These are phyloP conservation scores for Pugionium cornutum DNA, from an alignment of 345 rosid species.

Conservation along the genomic window DNA sequence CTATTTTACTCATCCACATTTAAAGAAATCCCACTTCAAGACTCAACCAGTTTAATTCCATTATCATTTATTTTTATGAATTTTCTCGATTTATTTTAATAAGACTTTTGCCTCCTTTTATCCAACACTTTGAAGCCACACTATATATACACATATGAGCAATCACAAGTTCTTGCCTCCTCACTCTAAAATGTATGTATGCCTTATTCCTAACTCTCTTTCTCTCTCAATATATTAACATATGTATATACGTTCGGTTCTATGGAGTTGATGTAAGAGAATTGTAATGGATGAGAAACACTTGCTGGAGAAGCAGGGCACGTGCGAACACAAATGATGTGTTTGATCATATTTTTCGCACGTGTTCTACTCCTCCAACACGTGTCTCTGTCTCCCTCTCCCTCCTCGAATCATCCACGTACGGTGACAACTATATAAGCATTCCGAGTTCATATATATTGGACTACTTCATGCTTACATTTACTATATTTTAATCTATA, in stretches of 20 bases:
- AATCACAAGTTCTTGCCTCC: slow-evolving; percentile 30
- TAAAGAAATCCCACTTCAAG: slow-evolving; percentile 63
- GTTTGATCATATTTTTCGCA: slow-evolving; percentile 47
- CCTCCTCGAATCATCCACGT: slow-evolving; percentile 5
- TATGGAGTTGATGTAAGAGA: slow-evolving; percentile 6
- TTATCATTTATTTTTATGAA: slow-evolving; percentile 10
- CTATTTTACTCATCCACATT: slow-evolving; percentile 43
- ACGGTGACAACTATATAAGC: background rate
- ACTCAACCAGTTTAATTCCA: slow-evolving; percentile 57
- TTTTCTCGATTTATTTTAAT: background rate
- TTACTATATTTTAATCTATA: background rate
- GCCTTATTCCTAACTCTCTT: background rate
- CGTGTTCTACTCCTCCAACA: slow-evolving; percentile 99
- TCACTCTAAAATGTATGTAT: slow-evolving; percentile 14
- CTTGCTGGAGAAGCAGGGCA: slow-evolving; percentile 99
- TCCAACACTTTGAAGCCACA: slow-evolving; percentile 29
- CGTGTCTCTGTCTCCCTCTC: slow-evolving; percentile 58
- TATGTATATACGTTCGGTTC: background rate
- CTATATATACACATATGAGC: slow-evolving; percentile 29
- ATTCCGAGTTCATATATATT: background rate
- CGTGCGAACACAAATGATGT: slow-evolving; percentile 58
- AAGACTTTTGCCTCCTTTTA: slow-evolving; percentile 27
- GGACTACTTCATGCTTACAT: background rate
- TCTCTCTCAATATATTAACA: too few relatives aligned
- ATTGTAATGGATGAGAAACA: slow-evolving; percentile 56